Evolutionary conservation across 352 stramenopile genomes (phyloP).

Genomic region (Globisporangium paddicum): DNA sequence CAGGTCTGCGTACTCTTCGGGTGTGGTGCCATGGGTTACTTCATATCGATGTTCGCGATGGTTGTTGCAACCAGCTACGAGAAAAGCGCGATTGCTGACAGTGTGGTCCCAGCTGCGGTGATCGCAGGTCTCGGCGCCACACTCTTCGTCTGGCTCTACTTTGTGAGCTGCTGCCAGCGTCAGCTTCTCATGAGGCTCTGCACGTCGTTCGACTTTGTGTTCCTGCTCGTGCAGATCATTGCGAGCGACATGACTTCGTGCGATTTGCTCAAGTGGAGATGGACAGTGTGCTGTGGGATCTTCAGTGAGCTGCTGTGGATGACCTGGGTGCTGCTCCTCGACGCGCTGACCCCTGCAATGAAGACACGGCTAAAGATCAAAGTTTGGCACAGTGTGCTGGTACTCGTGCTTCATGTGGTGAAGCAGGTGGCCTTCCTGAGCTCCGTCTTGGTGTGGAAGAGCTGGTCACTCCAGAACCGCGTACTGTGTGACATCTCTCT

Average conservation of each 20-base stretch:
- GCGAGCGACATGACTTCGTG: not conserved
- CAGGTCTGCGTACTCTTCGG: not conserved
- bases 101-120: not conserved
- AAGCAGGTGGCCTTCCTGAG: not conserved
- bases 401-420: not conserved
- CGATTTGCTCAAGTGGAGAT: not conserved
- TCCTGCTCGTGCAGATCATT: constrained; percentile 2
- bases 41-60: not conserved
- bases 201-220: constrained; percentile 16
- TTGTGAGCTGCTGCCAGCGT: constrained; percentile 1
- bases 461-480: not conserved
- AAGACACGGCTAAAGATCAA: not conserved
- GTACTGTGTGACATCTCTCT: not conserved
- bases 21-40: not conserved
- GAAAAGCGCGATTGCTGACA: not conserved
- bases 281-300: not conserved
- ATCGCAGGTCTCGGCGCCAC: not conserved
- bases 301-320: not conserved
- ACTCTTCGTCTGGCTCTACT: not conserved
- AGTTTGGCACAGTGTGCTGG: not conserved
- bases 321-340: constrained; percentile 2
- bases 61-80: not conserved
- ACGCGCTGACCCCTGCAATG: constrained; percentile 4
- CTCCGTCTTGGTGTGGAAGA: not conserved
- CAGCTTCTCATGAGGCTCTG: not conserved